Percentiles rank a stretch among this genome's conserved stretches.
phyloP scores from a whole-genome alignment of 108 stramenopile genomes.

The Nitzschia sp. region DNA sequence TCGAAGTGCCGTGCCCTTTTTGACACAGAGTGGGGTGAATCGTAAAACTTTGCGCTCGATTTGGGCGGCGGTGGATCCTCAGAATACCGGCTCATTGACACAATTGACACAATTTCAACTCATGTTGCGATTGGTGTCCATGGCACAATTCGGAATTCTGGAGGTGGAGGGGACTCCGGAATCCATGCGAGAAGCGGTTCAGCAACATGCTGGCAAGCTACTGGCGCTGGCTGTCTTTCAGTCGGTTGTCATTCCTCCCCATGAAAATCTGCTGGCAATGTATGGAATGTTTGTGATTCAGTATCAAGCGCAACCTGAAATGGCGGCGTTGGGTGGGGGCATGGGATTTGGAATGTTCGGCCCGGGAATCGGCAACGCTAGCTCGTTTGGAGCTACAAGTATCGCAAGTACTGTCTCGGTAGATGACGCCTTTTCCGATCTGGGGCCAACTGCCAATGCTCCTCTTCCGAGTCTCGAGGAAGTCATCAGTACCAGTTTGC shows the following conservation, averaged over 20 bases:
- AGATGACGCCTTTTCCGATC: conserved; percentile 25
- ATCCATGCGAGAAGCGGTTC: conserved; percentile 8
- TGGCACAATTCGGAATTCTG: conserved; percentile 60
- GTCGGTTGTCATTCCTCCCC: conserved; percentile 20
- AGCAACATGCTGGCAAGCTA: conserved; percentile 3
- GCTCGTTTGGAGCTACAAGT: background rate
- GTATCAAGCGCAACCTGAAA: background rate
- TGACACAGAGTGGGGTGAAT: conserved; percentile 53
- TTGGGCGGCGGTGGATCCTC: conserved; percentile 64
- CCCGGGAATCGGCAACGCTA: background rate
- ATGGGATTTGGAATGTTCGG: conserved; percentile 4
- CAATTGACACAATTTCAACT: conserved; percentile 47
- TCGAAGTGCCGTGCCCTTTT: conserved; percentile 63
- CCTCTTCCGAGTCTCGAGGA: conserved; percentile 20
- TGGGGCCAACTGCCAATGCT: conserved; percentile 11
- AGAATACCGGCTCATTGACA: conserved; percentile 48
- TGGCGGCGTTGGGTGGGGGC: background rate
- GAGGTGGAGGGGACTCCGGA: conserved; percentile 5
- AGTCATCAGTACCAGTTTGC: background rate
- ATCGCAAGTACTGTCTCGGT: conserved; percentile 13
- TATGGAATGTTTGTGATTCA: conserved; percentile 26
- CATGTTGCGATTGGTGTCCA: conserved; percentile 55
- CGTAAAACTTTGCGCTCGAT: conserved; percentile 49
- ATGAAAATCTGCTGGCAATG: conserved; percentile 12
- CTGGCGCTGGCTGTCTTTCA: conserved; percentile 28